These are phyloP conservation scores for Chiua virens DNA, from an alignment of 768 basidiomycete genomes.

Conservation along the genomic window DNA sequence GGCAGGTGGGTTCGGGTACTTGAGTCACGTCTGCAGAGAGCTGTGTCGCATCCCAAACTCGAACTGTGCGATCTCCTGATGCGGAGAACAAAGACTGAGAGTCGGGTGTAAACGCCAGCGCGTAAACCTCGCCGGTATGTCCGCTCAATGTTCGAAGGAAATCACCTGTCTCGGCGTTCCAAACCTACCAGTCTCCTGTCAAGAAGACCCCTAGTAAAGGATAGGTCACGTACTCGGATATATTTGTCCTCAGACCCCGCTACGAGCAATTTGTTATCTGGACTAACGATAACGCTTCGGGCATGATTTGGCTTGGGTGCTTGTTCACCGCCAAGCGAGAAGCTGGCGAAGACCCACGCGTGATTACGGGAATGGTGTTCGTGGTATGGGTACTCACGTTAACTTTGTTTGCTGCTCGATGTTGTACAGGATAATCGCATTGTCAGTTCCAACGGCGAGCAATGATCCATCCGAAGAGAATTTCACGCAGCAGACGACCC, in stretches of 20 bases:
- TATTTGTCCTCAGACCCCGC: constrained; percentile 37
- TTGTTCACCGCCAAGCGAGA: constrained; percentile 27
- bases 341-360: constrained; percentile 12
- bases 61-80: constrained; percentile 37
- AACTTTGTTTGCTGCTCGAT: constrained; percentile 24
- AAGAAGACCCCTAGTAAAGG: neutral
- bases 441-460: constrained; percentile 34
- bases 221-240: constrained; percentile 28
- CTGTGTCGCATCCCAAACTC: constrained; percentile 34
- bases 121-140: constrained; percentile 37
- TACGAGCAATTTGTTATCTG: constrained; percentile 29
- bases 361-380: neutral
- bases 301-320: constrained; percentile 27
- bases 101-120: constrained; percentile 34
- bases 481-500: constrained; percentile 32
- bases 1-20: constrained; percentile 17
- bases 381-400: constrained; percentile 19
- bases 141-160: constrained; percentile 32
- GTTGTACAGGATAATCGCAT: constrained; percentile 32
- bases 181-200: constrained; percentile 19
- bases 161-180: constrained; percentile 24
- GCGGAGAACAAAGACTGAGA: constrained; percentile 36
- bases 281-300: constrained; percentile 33
- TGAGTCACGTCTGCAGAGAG: constrained; percentile 20
- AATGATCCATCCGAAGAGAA: constrained; percentile 32